Evolutionary conservation across 202 grass and related monocot genomes (phyloP).

Genomic region (Musa balbisiana): DNA sequence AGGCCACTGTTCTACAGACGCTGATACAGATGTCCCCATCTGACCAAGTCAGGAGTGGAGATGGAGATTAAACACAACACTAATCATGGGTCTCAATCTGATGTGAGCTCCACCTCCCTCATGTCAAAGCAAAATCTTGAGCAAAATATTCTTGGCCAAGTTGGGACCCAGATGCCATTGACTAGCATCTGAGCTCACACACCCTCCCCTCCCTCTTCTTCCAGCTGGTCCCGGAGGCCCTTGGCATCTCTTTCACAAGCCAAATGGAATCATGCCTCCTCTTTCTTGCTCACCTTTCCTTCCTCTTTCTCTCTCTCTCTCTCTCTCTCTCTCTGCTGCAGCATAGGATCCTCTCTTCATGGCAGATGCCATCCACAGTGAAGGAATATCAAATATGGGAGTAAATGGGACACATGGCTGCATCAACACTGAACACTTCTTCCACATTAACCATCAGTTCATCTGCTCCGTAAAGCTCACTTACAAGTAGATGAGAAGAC

Average conservation of each 20-base stretch:
- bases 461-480: neutral
- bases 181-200: neutral
- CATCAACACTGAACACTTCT: neutral
- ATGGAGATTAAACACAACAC: neutral
- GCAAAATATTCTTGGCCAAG: constrained; percentile 15
- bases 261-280: constrained; percentile 13
- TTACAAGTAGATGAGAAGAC: neutral
- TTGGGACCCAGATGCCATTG: constrained; percentile 10
- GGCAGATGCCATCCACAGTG: neutral
- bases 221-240: neutral
- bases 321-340: neutral
- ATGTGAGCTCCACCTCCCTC: constrained; percentile 11
- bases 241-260: constrained; percentile 14
- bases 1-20: too few species aligned
- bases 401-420: neutral
- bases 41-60: constrained; percentile 9
- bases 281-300: constrained; percentile 1
- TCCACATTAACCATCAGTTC: constrained; percentile 6
- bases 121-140: constrained; percentile 19
- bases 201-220: constrained; percentile 1
- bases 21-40: neutral
- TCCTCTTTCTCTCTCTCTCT: neutral
- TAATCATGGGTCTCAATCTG: constrained; percentile 12
- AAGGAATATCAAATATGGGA: neutral
- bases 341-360: constrained; percentile 12